These are phyloP conservation scores for Thielaviopsis euricoi DNA, from an alignment of 2,329 filamentous ascomycete species.

Conservation along the genomic window DNA sequence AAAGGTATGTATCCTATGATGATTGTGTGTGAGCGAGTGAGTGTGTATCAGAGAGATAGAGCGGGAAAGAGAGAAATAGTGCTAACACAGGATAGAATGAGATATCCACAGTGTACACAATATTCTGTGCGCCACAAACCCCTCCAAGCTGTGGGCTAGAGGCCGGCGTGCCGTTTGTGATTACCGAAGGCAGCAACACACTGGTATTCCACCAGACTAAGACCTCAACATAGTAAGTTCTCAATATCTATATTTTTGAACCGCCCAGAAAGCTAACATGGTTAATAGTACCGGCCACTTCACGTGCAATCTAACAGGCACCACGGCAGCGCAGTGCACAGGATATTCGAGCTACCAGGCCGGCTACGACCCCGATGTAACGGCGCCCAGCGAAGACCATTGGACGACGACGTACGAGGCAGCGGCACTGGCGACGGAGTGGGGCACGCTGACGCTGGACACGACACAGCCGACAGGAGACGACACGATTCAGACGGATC, in stretches of 20 bases:
- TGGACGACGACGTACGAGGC: slow-evolving; percentile 30
- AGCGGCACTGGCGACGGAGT: slow-evolving; percentile 22
- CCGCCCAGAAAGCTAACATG: neutral
- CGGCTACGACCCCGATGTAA: slow-evolving; percentile 21
- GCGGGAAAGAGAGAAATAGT: too few relatives aligned
- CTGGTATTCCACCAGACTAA: slow-evolving; percentile 27
- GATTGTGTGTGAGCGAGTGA: too few relatives aligned
- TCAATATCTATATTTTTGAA: neutral
- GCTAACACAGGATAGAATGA: slow-evolving; percentile 19
- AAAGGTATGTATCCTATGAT: slow-evolving; percentile 21
- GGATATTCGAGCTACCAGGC: slow-evolving; percentile 29
- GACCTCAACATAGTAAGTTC: slow-evolving; percentile 26
- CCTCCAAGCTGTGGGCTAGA: slow-evolving; percentile 26
- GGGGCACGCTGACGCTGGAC: slow-evolving; percentile 27
- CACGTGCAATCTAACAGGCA: slow-evolving; percentile 25
- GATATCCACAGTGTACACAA: slow-evolving; percentile 28
- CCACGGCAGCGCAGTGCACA: slow-evolving; percentile 29
- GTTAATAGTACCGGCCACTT: slow-evolving; percentile 25
- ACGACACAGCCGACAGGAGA: slow-evolving; percentile 20
- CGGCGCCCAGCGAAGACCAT: slow-evolving; percentile 23
- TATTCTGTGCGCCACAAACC: slow-evolving; percentile 29
- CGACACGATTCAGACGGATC: slow-evolving; percentile 14
- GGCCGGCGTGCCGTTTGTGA: slow-evolving; percentile 29
- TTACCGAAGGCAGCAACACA: slow-evolving; percentile 29
- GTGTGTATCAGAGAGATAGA: too few relatives aligned